These are phyloP conservation scores for Lichtheimia ornata DNA, from an alignment of 371 early-diverging fungal species.

Conservation along the genomic window DNA sequence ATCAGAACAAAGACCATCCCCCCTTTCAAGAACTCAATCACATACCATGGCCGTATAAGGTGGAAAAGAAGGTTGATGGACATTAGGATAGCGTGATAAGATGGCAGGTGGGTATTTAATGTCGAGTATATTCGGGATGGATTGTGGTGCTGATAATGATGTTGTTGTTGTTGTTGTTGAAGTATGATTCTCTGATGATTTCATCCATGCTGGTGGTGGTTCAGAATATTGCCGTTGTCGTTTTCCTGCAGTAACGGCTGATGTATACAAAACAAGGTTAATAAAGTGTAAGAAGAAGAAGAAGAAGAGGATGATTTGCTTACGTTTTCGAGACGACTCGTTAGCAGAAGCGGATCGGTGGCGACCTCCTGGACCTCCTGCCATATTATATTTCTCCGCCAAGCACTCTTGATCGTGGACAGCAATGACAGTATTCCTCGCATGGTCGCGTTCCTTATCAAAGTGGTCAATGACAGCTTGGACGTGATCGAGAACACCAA, in stretches of 20 bases:
- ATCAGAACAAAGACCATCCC: background rate
- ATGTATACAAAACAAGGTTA: background rate
- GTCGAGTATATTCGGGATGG: constrained; percentile 38
- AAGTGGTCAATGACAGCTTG: constrained; percentile 49
- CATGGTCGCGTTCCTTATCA: constrained; percentile 50
- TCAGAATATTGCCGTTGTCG: constrained; percentile 16
- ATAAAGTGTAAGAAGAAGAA: too few relatives aligned
- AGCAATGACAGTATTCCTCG: constrained; percentile 49
- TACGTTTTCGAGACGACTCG: background rate
- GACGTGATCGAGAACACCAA: constrained; percentile 48
- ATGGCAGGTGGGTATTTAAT: constrained; percentile 43
- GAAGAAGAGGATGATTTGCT: background rate
- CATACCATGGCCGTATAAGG: constrained; percentile 67
- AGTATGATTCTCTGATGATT: background rate
- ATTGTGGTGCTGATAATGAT: background rate
- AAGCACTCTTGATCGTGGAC: constrained; percentile 56
- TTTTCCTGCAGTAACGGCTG: background rate
- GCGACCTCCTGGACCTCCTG: constrained; percentile 13
- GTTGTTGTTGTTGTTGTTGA: background rate
- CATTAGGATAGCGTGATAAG: constrained; percentile 41
- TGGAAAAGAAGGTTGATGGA: constrained; percentile 55
- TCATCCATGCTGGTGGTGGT: constrained; percentile 13
- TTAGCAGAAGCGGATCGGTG: constrained; percentile 9
- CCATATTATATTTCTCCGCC: constrained; percentile 36
- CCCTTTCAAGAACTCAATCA: background rate